A percentile compares a stretch with the other conserved stretches of the same genome.
phyloP scores from a whole-genome alignment of 257 asterid genomes.

The Verbascum thapsus region DNA sequence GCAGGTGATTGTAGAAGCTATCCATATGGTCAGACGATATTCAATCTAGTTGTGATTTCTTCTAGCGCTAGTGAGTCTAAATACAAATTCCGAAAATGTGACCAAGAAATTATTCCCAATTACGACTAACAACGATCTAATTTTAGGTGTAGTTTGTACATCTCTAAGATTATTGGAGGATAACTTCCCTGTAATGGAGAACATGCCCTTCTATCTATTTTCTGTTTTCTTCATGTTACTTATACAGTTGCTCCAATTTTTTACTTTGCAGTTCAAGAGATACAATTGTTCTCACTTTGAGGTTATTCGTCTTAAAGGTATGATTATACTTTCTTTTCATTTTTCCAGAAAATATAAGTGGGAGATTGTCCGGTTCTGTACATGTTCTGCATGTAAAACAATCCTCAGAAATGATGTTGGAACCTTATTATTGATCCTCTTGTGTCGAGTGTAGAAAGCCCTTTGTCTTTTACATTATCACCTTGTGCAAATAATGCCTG shows the following conservation, averaged over 20 bases:
- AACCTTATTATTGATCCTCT: conserved; percentile 1
- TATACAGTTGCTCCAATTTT: conserved; percentile 17
- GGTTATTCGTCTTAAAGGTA: conserved; percentile 76
- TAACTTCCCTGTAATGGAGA: too few relatives aligned
- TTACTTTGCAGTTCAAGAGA: conserved; percentile 78
- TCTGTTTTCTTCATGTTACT: background rate
- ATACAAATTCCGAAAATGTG: too few relatives aligned
- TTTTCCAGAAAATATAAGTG: conserved; percentile 16
- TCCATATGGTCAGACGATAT: too few relatives aligned
- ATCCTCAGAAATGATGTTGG: conserved; percentile 1
- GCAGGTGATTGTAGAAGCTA: too few relatives aligned
- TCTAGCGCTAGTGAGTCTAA: too few relatives aligned
- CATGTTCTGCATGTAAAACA: conserved; percentile 17
- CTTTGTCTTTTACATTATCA: background rate
- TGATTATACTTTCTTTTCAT: conserved; percentile 18
- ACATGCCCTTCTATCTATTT: too few relatives aligned
- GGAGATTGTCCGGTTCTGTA: background rate
- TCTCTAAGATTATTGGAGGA: too few relatives aligned
- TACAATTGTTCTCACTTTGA: conserved; percentile 83
- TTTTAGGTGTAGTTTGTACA: too few relatives aligned
- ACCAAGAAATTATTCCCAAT: too few relatives aligned
- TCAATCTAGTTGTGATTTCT: too few relatives aligned
- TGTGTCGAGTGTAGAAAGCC: background rate
- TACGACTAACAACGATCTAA: too few relatives aligned
- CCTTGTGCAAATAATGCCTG: background rate